Evolutionary conservation across 106 monocot species (phyloP).

Genomic region (Dendrobium catenatum): DNA sequence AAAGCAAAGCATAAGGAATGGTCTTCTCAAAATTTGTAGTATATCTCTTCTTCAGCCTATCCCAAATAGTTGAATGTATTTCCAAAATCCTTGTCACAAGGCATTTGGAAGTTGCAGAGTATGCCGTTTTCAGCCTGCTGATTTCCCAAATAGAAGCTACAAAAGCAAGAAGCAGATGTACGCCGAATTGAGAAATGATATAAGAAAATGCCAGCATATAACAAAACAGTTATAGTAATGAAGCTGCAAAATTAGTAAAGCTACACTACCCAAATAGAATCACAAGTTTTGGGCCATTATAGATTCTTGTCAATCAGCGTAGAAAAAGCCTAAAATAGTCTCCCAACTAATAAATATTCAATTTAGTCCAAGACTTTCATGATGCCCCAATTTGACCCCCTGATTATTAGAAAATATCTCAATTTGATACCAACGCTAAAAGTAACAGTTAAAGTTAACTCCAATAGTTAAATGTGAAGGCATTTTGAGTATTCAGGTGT

Average conservation of each 20-base stretch:
- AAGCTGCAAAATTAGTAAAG: background rate
- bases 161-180: constrained; percentile 4
- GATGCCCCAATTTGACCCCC: too few species aligned
- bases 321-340: too few species aligned
- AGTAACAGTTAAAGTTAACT: too few species aligned
- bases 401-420: too few species aligned
- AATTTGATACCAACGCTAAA: too few species aligned
- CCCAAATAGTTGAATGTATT: constrained; percentile 55
- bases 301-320: background rate
- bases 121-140: constrained; percentile 40
- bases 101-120: constrained; percentile 48
- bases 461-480: too few species aligned
- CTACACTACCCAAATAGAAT: background rate
- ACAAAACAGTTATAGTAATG: background rate
- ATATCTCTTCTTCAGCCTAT: constrained; percentile 50
- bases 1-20: constrained; percentile 63
- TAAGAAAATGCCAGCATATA: background rate
- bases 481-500: too few species aligned
- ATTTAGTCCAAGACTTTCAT: too few species aligned
- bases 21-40: constrained; percentile 58
- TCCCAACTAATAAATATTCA: too few species aligned
- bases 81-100: constrained; percentile 82
- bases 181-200: background rate
- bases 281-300: background rate
- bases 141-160: constrained; percentile 96